Base-by-base conservation (phyloP, 306 rosid genomes). In the Astragalus glycyphyllos region DNA sequence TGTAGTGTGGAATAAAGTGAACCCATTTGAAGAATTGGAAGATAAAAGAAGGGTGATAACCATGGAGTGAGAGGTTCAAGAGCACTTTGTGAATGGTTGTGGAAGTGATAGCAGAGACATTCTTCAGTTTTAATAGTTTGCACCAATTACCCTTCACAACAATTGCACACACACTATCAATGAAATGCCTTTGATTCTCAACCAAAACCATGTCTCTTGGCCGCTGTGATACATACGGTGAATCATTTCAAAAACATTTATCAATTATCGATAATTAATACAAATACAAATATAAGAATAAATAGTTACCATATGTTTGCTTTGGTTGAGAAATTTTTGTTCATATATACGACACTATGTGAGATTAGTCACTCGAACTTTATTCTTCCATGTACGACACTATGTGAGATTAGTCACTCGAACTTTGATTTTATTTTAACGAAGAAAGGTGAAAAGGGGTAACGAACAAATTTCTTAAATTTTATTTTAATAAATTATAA, bases 1-100 rank as follows among this genome's bases (percentile, higher is more conserved):
- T 88, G 65, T 79, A 88, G 56, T 86, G 67, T 48, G 92, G 86
- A 38, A 68, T 54, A 4, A 84, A 84, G 29, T 84, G 83, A n/a
- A 74, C 76, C 97, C 97, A 93, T 58, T 85, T 88, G 96, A 85
- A 93, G 82, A 93, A 90, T 41, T 76, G 63, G 72, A 86, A 83
- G 51, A 87, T 70, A 65, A 66, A 73, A 8, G 85, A 79, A 38
- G 84, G 89, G 4, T 81, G 82, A 48, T 56, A 74, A 77, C 76
- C 79, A 73, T 81, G 44, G 68, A 73, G 63, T 15, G 90, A 79
- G 73, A 87, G 90, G 8, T 79, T 85, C 23, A 85, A 69, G 32
- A 93, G 86, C 10, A 87, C 79, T 74, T 80, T 86, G 65, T 78
- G 81, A 71, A 87, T 79, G 79, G 86, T 64, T 3, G 86, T 65